These are phyloP conservation scores for Solanum rostratum DNA, from an alignment of 257 asterid species.

Conservation along the genomic window DNA sequence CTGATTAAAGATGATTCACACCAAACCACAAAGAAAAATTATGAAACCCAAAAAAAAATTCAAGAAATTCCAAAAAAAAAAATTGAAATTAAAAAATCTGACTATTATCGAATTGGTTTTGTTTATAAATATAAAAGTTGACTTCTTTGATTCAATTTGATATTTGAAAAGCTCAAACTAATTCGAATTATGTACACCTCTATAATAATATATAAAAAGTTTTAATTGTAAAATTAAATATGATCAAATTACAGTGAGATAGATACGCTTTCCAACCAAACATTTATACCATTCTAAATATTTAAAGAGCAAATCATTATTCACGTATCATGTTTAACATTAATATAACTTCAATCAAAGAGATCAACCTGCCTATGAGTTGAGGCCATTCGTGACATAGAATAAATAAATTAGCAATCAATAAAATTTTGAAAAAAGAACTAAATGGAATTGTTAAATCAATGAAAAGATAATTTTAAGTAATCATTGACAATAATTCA, in stretches of 20 bases:
- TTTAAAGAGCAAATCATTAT: background rate
- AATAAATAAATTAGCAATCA: no score
- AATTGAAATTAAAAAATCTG: no score
- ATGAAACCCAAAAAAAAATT: no score
- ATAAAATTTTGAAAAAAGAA: no score
- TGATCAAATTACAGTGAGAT: background rate
- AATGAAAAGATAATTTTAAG: background rate
- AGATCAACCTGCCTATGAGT: background rate
- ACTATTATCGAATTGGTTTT: no score
- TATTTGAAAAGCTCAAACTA: no score
- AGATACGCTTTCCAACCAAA: background rate
- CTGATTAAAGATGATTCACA: background rate
- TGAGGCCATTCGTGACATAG: background rate
- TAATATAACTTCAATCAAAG: background rate
- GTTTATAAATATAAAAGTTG: no score
- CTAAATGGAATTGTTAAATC: no score
- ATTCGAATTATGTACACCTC: background rate
- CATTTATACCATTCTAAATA: background rate
- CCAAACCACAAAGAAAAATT: background rate
- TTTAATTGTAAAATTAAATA: background rate
- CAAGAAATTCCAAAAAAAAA: no score
- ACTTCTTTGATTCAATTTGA: background rate
- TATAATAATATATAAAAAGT: no score
- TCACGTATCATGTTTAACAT: background rate
- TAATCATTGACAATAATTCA: no score